Conservation (phyloP, 371 early-diverging fungal genomes). For the Mortierella sp. region DNA sequence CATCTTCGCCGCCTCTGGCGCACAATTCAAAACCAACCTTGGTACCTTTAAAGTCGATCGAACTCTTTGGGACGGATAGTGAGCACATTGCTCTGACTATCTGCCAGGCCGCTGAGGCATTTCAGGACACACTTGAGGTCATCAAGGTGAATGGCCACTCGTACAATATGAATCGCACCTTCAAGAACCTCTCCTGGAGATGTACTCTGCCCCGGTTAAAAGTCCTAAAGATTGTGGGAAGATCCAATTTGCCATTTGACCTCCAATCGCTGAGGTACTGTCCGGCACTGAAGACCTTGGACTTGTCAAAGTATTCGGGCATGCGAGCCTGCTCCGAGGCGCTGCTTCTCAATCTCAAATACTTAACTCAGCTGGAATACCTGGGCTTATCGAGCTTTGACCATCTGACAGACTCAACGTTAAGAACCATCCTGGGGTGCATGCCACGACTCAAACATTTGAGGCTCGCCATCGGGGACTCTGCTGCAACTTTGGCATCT, state of each 20-base stretch:
- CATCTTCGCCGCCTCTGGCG: neutral
- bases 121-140: conserved; percentile 50
- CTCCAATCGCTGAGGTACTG: conserved; percentile 43
- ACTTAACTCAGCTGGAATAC: conserved; percentile 36
- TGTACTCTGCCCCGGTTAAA: conserved; percentile 30
- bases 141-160: conserved; percentile 48
- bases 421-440: conserved; percentile 45
- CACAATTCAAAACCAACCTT: conserved; percentile 2
- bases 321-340: conserved; percentile 48
- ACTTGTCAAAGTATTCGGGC: conserved; percentile 49
- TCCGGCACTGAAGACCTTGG: conserved; percentile 36
- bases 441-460: conserved; percentile 47
- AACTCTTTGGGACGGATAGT: conserved; percentile 41
- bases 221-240: conserved; percentile 40
- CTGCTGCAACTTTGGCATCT: neutral
- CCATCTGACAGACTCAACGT: conserved; percentile 47
- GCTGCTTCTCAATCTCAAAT: conserved; percentile 33
- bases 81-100: conserved; percentile 44
- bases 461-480: conserved; percentile 41
- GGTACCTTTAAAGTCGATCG: conserved; percentile 31
- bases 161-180: conserved; percentile 27
- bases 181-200: conserved; percentile 27
- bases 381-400: conserved; percentile 52
- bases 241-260: conserved; percentile 48
- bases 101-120: conserved; percentile 50